Evolutionary conservation across 495 filamentous ascomycete genomes (phyloP).

Genomic region (Lepidopterella palustris): DNA sequence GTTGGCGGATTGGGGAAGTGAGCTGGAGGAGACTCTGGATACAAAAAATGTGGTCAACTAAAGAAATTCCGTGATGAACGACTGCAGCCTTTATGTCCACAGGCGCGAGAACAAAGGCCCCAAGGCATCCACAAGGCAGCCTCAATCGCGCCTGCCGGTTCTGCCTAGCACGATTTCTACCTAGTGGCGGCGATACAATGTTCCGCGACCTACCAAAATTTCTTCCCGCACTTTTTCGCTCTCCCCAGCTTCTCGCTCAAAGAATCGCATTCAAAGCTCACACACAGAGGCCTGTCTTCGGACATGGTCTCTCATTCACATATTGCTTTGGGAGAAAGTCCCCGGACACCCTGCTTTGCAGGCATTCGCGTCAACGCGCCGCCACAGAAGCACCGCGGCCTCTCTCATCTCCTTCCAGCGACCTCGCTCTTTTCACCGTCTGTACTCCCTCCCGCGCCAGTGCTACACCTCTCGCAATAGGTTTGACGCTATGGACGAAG

Average conservation of each 20-base stretch:
- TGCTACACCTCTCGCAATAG: constrained; percentile 22
- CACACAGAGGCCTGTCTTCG: constrained; percentile 62
- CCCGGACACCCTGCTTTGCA: constrained; percentile 74
- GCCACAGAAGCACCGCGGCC: constrained; percentile 95
- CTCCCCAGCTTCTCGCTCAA: constrained; percentile 81
- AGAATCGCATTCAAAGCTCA: constrained; percentile 99
- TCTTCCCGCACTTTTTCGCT: constrained; percentile 31
- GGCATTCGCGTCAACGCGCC: constrained; percentile 86
- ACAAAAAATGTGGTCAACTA: no score
- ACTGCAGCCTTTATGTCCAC: background rate
- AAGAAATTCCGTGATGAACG: background rate
- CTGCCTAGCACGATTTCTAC: constrained; percentile 18
- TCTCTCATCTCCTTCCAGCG: constrained; percentile 41
- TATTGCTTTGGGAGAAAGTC: constrained; percentile 99
- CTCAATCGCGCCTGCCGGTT: constrained; percentile 10
- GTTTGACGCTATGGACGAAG: constrained; percentile 62
- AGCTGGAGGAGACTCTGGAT: background rate
- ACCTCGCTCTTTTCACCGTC: constrained; percentile 34
- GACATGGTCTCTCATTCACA: constrained; percentile 25
- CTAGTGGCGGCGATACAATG: constrained; percentile 3
- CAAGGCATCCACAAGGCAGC: constrained; percentile 6
- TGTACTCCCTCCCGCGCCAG: constrained; percentile 37
- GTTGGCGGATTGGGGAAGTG: background rate
- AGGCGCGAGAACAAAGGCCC: background rate
- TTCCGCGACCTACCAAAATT: constrained; percentile 12